Conservation (phyloP, 2,329 filamentous ascomycete species). For the Aspergillus brasiliensis region DNA sequence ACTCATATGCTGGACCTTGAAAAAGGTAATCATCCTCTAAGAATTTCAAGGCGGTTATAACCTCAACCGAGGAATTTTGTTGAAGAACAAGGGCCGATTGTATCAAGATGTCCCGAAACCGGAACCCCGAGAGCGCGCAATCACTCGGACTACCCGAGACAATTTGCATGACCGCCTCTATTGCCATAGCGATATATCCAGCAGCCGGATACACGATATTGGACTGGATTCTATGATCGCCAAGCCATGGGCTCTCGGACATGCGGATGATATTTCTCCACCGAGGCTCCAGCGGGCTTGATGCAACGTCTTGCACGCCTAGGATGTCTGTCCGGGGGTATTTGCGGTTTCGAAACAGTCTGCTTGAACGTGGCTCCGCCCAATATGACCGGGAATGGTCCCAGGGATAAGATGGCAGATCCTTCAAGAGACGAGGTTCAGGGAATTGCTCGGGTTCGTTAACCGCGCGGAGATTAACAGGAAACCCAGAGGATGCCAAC, state of each 20-base stretch:
- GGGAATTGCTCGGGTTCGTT: slow-evolving; percentile 11
- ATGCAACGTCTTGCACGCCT: slow-evolving; percentile 17
- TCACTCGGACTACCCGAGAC: neutral
- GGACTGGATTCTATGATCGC: slow-evolving; percentile 30
- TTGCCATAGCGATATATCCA: slow-evolving; percentile 33
- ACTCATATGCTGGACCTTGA: slow-evolving; percentile 12
- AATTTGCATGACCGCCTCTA: slow-evolving; percentile 27
- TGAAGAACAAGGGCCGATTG: slow-evolving; percentile 26
- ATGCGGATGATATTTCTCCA: slow-evolving; percentile 35
- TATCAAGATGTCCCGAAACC: slow-evolving; percentile 26
- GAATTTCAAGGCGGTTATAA: slow-evolving; percentile 16
- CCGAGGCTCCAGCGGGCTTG: slow-evolving; percentile 21
- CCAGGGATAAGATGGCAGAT: slow-evolving; percentile 33
- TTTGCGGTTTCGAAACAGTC: slow-evolving; percentile 21
- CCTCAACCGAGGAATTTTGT: slow-evolving; percentile 19
- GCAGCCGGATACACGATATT: slow-evolving; percentile 34
- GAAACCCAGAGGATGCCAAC: slow-evolving; percentile 10
- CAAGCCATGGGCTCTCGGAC: slow-evolving; percentile 33
- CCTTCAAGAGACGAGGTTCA: slow-evolving; percentile 14
- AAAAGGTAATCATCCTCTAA: neutral
- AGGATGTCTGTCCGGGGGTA: slow-evolving; percentile 29
- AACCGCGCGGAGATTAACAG: slow-evolving; percentile 16
- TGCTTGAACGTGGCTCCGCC: slow-evolving; percentile 29
- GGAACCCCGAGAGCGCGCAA: slow-evolving; percentile 1
- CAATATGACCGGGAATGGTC: slow-evolving; percentile 28